Base-by-base conservation (phyloP, 1,284 basidiomycete species). In the Caloboletus firmus region DNA sequence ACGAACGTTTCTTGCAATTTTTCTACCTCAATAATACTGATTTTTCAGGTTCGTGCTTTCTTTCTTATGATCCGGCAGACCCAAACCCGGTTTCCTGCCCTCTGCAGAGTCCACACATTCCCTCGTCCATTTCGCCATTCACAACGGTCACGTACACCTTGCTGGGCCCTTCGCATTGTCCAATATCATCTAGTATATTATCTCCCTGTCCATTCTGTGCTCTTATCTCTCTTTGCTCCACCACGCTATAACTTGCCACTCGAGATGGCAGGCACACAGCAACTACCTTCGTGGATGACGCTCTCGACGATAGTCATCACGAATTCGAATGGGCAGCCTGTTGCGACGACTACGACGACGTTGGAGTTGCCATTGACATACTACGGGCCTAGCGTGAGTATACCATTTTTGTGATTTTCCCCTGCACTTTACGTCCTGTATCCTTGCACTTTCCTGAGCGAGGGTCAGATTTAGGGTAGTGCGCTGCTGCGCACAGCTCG, bases 371-470 rank as follows among this genome's bases (percentile, higher is more conserved):
- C 87, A 48, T 71, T 87, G 58, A 89, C 87, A 2, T 89, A 89
- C 68, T 87, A 81, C 61, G 87, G 87, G 39, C 85, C 87, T 52
- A 81, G 83, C 68, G 86, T 89, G 67, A 79, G 87, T 81, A 2
- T 39, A 41, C 35, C 5, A 37, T 52, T 36, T 42, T 24, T 24
- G 24, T 31, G 10, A 18, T 47, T 47, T 49, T 37, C 18, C 9
- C 34, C 28, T 35, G 4, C 35, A 34, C 20, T 40, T 34, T 20
- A n/a, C 24, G 5, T 8, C 18, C 26, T 0, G 26, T 35, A 20
- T n/a, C 18, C 31, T 45, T 40, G 43, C 32, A 30, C 31, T 42
- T 12, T 24, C 41, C 20, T 40, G 31, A 15, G 34, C 17, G 4
- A 48, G 39, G 50, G n/a, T 44, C 37, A 18, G n/a, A 24, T 48